Base-by-base conservation (phyloP, 2,329 filamentous ascomycete species). In the Hymenoscyphus scutula region DNA sequence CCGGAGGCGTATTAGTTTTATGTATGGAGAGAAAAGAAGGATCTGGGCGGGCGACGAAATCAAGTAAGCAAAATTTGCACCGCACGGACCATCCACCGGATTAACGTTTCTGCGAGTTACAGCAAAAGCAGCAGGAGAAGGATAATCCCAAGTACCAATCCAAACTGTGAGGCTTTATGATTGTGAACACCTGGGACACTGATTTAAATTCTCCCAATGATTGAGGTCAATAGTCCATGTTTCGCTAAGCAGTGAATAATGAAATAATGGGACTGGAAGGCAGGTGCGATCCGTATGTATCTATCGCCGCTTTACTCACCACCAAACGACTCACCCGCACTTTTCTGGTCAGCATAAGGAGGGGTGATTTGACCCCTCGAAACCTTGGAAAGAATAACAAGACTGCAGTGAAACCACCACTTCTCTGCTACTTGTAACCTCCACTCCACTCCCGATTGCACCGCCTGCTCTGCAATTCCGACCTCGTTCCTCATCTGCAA, bases 1-100 rank as follows among this genome's bases (percentile, higher is more conserved):
- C 41, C 41, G 19, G 83, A 78, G 81, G 79, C 79, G 79, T 79
- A 76, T 74, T n/a, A 73, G 73, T 77, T 78, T 79, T 79, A 77
- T 78, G 77, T 76, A 70, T 74, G 73, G 73, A 76, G 67, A 71
- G 60, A 29, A 53, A 37, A 70, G 64, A 69, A 62, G 62, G 68
- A 64, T 10, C 59, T 17, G 58, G 66, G 61, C 60, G 37, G 13
- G 19, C 19, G 41, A 48, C 41, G 41, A 48, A 23, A 11, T 25
- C 41, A 48, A 48, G 41, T 48, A 48, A 19, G 41, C 41, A 48
- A 48, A 48, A 11, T 48, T 45, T 48, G 3, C 2, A 4, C 7
- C 23, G 38, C 38, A 41, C 38, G 41, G 41, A 11, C 41, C 41
- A 10, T 48, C 3, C 5, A 1, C 13, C 41, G 41, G 41, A 48